Percentiles rank a stretch among this genome's conserved stretches.
Conservation (phyloP, 768 basidiomycete genomes). For the Pulveroboletus sp. region DNA sequence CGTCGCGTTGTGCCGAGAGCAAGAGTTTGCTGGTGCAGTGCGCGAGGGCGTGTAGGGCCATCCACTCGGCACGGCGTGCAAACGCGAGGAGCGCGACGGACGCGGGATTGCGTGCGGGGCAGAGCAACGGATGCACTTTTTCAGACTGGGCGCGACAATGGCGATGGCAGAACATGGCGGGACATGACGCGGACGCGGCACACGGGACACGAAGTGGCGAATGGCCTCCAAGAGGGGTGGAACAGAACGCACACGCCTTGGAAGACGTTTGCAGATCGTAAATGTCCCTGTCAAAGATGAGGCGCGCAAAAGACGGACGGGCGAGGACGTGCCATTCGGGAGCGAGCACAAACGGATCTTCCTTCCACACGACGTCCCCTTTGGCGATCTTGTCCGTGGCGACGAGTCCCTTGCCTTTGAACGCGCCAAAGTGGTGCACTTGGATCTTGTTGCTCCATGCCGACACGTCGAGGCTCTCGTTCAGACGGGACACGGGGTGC, state of each 20-base stretch:
- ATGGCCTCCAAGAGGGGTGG: slow-evolving; percentile 52
- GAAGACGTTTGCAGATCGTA: slow-evolving; percentile 63
- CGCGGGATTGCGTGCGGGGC: slow-evolving; percentile 72
- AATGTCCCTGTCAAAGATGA: slow-evolving; percentile 55
- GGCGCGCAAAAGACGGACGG: background rate
- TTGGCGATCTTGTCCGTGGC: slow-evolving; percentile 63
- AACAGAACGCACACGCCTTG: slow-evolving; percentile 70
- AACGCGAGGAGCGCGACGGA: slow-evolving; percentile 57
- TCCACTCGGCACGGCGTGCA: slow-evolving; percentile 62
- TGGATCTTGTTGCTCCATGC: slow-evolving; percentile 64
- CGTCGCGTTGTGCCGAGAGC: slow-evolving; percentile 49
- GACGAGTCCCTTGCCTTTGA: slow-evolving; percentile 83
- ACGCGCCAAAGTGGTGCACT: slow-evolving; percentile 63
- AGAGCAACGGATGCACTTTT: slow-evolving; percentile 67
- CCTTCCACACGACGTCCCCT: slow-evolving; percentile 81
- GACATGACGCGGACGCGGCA: slow-evolving; percentile 51
- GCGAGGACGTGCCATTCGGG: slow-evolving; percentile 65
- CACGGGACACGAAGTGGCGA: slow-evolving; percentile 53
- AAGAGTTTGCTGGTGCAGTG: slow-evolving; percentile 66
- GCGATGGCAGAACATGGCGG: slow-evolving; percentile 75
- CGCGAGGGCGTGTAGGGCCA: slow-evolving; percentile 67
- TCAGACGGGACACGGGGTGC: slow-evolving; percentile 63
- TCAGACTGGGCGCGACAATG: slow-evolving; percentile 69
- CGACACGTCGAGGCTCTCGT: slow-evolving; percentile 57
- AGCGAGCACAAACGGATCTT: slow-evolving; percentile 78